These are phyloP conservation scores for Pyrrhoderma lamaoense DNA, from an alignment of 1,284 basidiomycete genomes.

Conservation along the genomic window DNA sequence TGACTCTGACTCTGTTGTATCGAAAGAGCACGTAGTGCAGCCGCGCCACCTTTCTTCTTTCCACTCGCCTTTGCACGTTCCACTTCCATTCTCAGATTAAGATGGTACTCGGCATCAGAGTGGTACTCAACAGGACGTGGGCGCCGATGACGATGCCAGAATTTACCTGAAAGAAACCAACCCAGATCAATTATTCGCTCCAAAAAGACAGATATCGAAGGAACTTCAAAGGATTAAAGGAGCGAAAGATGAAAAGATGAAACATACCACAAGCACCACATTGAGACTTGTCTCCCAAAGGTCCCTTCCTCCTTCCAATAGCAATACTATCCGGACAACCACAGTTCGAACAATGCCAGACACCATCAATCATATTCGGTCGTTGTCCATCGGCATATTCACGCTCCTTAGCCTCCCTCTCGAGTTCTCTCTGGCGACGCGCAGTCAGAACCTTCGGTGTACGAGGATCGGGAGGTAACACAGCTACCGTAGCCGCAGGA, in stretches of 20 bases:
- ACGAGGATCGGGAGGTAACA: slow-evolving; percentile 38
- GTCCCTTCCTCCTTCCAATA: slow-evolving; percentile 79
- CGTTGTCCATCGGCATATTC: slow-evolving; percentile 78
- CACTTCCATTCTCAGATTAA: slow-evolving; percentile 45
- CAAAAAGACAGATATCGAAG: too few species aligned
- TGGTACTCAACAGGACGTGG: slow-evolving; percentile 76
- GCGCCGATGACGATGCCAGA: slow-evolving; percentile 74
- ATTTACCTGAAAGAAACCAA: slow-evolving; percentile 58
- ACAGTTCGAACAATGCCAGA: slow-evolving; percentile 91
- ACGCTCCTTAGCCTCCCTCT: slow-evolving; percentile 72
- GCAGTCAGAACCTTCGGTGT: slow-evolving; percentile 41
- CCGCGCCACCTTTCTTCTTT: slow-evolving; percentile 49
- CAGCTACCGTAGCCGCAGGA: slow-evolving; percentile 28
- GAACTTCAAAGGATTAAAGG: too few species aligned
- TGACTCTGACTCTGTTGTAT: background rate
- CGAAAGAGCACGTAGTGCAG: slow-evolving; percentile 36
- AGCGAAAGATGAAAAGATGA: slow-evolving; percentile 4
- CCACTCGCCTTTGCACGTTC: slow-evolving; percentile 43
- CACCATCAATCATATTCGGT: slow-evolving; percentile 71
- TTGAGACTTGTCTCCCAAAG: slow-evolving; percentile 83
- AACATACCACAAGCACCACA: slow-evolving; percentile 85
- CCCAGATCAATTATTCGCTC: slow-evolving; percentile 3
- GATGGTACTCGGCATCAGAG: slow-evolving; percentile 62
- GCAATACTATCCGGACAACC: slow-evolving; percentile 84
- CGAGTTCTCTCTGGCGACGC: slow-evolving; percentile 63